These are phyloP conservation scores for Coemansia sp. DNA, from an alignment of 192 early-diverging fungal species.

Conservation along the genomic window DNA sequence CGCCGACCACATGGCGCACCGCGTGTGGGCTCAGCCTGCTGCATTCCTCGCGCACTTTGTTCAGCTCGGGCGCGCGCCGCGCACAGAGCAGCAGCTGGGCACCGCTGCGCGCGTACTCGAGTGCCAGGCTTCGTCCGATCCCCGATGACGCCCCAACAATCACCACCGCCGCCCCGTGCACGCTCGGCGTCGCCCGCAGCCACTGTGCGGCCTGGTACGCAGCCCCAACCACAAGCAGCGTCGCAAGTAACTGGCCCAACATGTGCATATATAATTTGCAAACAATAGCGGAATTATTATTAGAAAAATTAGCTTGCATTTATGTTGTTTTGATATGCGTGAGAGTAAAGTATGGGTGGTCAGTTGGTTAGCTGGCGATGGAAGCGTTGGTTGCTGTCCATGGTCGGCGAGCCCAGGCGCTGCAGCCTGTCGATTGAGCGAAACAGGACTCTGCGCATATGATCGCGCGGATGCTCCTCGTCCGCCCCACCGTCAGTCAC, in stretches of 20 bases:
- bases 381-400: constrained; percentile 15
- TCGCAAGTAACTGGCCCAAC: constrained; percentile 12
- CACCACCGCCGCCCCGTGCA: constrained; percentile 53
- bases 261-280: neutral
- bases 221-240: neutral
- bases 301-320: too few relatives aligned
- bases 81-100: constrained; percentile 66
- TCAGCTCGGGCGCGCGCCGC: constrained; percentile 55
- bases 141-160: constrained; percentile 80
- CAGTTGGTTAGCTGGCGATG: neutral
- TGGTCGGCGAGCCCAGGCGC: constrained; percentile 2
- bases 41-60: constrained; percentile 53
- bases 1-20: constrained; percentile 47
- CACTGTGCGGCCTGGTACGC: constrained; percentile 5
- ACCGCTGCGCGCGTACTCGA: constrained; percentile 63
- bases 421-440: constrained; percentile 25
- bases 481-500: neutral
- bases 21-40: constrained; percentile 3
- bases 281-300: too few relatives aligned
- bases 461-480: constrained; percentile 30
- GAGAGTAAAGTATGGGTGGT: neutral
- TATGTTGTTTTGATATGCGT: too few relatives aligned
- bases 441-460: constrained; percentile 27
- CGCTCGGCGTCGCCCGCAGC: constrained; percentile 17
- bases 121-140: constrained; percentile 67